phyloP scores from a whole-genome alignment of 352 stramenopile species.

The Globisporangium abappressorium region DNA sequence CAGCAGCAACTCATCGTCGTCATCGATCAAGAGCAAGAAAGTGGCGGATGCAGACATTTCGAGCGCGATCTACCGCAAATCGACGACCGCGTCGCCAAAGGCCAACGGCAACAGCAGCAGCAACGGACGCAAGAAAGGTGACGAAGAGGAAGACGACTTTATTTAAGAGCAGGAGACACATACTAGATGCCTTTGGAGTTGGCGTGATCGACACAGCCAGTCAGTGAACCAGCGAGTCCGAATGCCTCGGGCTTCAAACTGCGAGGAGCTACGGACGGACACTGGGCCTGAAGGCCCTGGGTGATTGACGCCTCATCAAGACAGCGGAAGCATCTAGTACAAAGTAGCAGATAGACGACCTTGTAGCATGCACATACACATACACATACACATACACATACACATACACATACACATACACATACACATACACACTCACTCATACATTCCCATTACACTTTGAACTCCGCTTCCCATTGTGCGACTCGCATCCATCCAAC shows the following conservation, averaged over 20 bases:
- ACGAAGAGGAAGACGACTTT: conserved; percentile 68
- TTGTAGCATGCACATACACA: background rate
- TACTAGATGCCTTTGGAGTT: background rate
- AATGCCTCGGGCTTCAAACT: background rate
- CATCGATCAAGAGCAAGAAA: conserved; percentile 19
- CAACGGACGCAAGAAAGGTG: conserved; percentile 27
- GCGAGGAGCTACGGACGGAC: background rate
- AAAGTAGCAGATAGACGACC: background rate
- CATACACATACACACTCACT: background rate
- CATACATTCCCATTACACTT: background rate
- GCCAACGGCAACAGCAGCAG: conserved; percentile 1
- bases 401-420: background rate
- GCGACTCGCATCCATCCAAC: background rate
- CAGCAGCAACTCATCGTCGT: conserved; percentile 12
- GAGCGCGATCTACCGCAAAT: conserved; percentile 40
- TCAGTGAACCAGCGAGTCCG: background rate
- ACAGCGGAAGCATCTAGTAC: background rate
- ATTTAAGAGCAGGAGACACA: conserved; percentile 39
- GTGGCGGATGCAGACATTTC: conserved; percentile 29
- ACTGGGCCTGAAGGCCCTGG: no score
- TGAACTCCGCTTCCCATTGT: background rate
- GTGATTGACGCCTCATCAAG: background rate
- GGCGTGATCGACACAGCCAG: background rate
- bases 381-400: background rate
- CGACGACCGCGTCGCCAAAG: conserved; percentile 27